These are phyloP conservation scores for Fusarium robinianum DNA, from an alignment of 2,329 filamentous ascomycete species.

Conservation along the genomic window DNA sequence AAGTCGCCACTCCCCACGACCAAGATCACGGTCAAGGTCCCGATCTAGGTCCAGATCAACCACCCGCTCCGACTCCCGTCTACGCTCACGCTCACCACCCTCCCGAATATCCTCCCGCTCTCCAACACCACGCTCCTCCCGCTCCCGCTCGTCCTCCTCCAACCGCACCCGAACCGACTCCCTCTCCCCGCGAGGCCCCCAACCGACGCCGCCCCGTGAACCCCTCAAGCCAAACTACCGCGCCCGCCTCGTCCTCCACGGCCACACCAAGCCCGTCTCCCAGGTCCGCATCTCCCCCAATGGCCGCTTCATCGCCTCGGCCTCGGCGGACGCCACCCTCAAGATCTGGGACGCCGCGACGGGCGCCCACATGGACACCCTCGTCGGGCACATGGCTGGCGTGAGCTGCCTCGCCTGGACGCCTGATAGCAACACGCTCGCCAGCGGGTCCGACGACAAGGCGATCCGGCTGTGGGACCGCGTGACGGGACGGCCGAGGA, in stretches of 20 bases:
- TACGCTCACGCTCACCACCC: slow-evolving; percentile 39
- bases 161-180: slow-evolving; percentile 40
- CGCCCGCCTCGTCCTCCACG: slow-evolving; percentile 71
- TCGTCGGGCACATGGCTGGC: slow-evolving; percentile 91
- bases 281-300: slow-evolving; percentile 91
- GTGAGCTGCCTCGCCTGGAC: slow-evolving; percentile 94
- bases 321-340: slow-evolving; percentile 85
- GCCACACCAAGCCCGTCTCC: slow-evolving; percentile 79
- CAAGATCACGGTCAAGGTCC: slow-evolving; percentile 41
- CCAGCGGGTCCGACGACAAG: slow-evolving; percentile 95
- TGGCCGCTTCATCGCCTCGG: slow-evolving; percentile 85
- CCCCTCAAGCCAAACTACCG: slow-evolving; percentile 68
- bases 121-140: slow-evolving; percentile 39
- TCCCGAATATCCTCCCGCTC: slow-evolving; percentile 40
- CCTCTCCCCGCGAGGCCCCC: slow-evolving; percentile 32
- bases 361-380: slow-evolving; percentile 80
- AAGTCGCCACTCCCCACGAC: slow-evolving; percentile 39
- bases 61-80: slow-evolving; percentile 45
- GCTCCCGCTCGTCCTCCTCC: slow-evolving; percentile 39
- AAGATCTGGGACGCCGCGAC: slow-evolving; percentile 87
- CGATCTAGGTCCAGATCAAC: slow-evolving; percentile 43
- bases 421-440: slow-evolving; percentile 83
- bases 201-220: slow-evolving; percentile 49
- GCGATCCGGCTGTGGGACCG: slow-evolving; percentile 90
- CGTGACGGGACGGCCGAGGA: slow-evolving; percentile 61